Conservation (phyloP, 805 yeast genomes). For the Clavispora santaluciae region DNA sequence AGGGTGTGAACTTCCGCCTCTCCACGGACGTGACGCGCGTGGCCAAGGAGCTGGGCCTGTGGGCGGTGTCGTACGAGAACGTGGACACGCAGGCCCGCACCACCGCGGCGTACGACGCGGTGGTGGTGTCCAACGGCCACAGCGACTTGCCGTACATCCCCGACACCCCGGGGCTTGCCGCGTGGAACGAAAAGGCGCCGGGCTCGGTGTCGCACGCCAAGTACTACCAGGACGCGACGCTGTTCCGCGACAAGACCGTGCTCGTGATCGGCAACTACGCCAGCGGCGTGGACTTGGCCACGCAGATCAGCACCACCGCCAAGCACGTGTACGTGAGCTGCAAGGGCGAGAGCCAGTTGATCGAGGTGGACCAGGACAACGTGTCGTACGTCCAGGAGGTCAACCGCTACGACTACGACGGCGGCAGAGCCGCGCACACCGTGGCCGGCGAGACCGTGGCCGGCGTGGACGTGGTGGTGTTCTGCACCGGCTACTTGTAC, state of each 20-base stretch:
- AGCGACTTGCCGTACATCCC: slow-evolving; percentile 34
- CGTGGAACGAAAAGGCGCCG: slow-evolving; percentile 25
- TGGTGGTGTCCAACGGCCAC: slow-evolving; percentile 38
- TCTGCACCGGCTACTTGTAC: slow-evolving; percentile 18
- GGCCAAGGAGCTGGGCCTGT: slow-evolving; percentile 12
- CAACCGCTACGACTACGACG: slow-evolving; percentile 6
- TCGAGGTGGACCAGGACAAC: slow-evolving; percentile 7
- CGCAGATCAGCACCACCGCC: slow-evolving; percentile 45
- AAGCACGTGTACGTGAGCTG: slow-evolving; percentile 13
- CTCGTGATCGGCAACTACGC: slow-evolving; percentile 70
- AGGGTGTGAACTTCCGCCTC: slow-evolving; percentile 35
- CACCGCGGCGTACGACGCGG: slow-evolving; percentile 30
- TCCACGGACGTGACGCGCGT: slow-evolving; percentile 46
- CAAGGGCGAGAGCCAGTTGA: slow-evolving; percentile 1
- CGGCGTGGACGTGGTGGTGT: slow-evolving; percentile 12
- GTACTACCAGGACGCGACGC: slow-evolving; percentile 23
- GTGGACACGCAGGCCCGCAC: slow-evolving; percentile 4
- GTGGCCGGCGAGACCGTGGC: slow-evolving; percentile 6
- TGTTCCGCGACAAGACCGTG: slow-evolving; percentile 38
- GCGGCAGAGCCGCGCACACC: slow-evolving; percentile 6
- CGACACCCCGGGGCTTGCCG: slow-evolving; percentile 24
- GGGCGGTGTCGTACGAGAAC: slow-evolving; percentile 8
- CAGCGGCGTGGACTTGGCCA: slow-evolving; percentile 70
- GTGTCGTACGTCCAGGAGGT: slow-evolving; percentile 7
- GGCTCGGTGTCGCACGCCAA: slow-evolving; percentile 29